Base-by-base conservation (phyloP, 192 early-diverging fungal genomes). In the Coemansia sp. region DNA sequence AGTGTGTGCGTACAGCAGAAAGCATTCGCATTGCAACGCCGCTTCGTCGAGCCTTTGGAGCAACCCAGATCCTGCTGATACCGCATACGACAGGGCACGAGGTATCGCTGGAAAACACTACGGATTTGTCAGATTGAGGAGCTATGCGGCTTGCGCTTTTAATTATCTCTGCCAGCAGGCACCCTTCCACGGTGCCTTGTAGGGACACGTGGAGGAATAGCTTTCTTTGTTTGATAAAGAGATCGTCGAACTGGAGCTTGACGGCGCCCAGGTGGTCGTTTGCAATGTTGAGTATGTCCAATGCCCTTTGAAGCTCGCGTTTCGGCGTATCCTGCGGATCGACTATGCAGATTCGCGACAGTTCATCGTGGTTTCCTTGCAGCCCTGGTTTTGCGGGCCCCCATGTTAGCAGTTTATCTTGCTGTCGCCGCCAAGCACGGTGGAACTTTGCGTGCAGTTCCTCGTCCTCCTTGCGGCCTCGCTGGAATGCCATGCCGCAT, bases 21-120 rank as follows among this genome's bases (percentile, higher is more conserved):
- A 82, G 23, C 55, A 82, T 40, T 35, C 60, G 56, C 4, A 33
- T 39, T 7, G 62, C 81, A 27, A 78, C 46, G 6, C 78, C 72
- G 11, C 67, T 32, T 3, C 75, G 67, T 9, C 81, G 62, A 13
- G 70, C 65, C n/a, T 46, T 24, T 2, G 66, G 56, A 2, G 60
- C 50, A 3, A 82, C 81, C 81, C 81, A 82, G 33, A 82, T 67
- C 0, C 81, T 75, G 36, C 72, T 78, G 25, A 82, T 80, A 3
- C 81, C 81, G 45, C 81, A 80, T 0, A 45, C 39, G 0, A 68
- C 75, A 9, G 52, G 50, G n/a, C n/a, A n/a, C 9, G 55, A 44
- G 10, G 32, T 33, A 14, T 38, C 37, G 1, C 28, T 37, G 14
- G 32, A 33, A 5, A 26, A 46, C n/a, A 33, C 53, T 44, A 49